Base-by-base conservation (phyloP, 495 filamentous ascomycete genomes). In the Aspergillus affinis region DNA sequence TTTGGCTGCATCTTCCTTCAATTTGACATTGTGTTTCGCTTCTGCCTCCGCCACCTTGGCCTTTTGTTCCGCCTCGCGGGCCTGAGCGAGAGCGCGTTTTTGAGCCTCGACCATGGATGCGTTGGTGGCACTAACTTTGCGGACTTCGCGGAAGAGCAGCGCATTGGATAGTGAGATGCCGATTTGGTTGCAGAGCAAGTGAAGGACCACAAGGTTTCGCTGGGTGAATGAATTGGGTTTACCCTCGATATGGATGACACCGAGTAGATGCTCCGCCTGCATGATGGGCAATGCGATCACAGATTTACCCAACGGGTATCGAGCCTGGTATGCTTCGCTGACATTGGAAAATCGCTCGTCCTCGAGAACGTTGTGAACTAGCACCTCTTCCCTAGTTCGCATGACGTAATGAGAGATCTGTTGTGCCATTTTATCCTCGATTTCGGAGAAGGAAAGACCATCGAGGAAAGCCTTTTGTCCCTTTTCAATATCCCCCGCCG, bases 261-360 rank as follows among this genome's bases (percentile, higher is more conserved):
- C 92, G 41, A 95, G 81, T 26, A 96, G 81, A 50, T 90, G 85
- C 18, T 84, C 80, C 8, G 84, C 91, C 69, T 93, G 91, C 54
- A 90, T 79, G 49, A 97, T 95, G 0, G 92, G 92, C 30, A 96
- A 80, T 20, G 89, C 89, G 61, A 96, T 94, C 50, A 95, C 85
- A 10, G 91, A 89, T 63, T 86, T 88, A 65, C 90, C 88, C 41
- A 80, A 65, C 0, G 88, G 87, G 63, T 90, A 89, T 63, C 82
- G 81, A 49, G 81, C 79, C 32, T 88, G 75, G 77, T 90, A 93
- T 9, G 78, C 74, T 32, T 91, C 87, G 56, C 79, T 84, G 17
- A 93, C 88, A 58, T 91, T 93, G 60, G 89, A 88, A 63, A 97
- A 96, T 23, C 92, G 81, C 65, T 96, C 92, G 65, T 97, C 92